These are phyloP conservation scores for Roridomyces roridus DNA, from an alignment of 768 basidiomycete species.

Conservation along the genomic window DNA sequence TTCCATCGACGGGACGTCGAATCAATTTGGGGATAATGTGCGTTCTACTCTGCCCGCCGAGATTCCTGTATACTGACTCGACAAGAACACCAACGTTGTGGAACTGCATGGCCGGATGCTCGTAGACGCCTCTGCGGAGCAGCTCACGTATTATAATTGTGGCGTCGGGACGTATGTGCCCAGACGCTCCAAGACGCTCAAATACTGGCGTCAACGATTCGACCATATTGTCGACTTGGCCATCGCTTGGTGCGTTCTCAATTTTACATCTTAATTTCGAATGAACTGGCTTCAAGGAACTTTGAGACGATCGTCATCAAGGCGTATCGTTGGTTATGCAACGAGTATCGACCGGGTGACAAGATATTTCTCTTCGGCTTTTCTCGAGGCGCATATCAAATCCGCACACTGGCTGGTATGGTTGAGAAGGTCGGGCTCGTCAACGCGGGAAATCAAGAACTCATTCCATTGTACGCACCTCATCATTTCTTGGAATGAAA, in stretches of 20 bases:
- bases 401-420: slow-evolving; percentile 36
- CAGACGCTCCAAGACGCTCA: slow-evolving; percentile 20
- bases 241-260: slow-evolving; percentile 39
- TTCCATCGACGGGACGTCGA: too few relatives aligned
- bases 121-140: slow-evolving; percentile 22
- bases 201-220: slow-evolving; percentile 28
- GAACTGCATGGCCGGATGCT: slow-evolving; percentile 33
- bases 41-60: too few relatives aligned
- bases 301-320: slow-evolving; percentile 30
- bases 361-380: slow-evolving; percentile 37
- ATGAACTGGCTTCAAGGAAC: slow-evolving; percentile 30
- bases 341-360: slow-evolving; percentile 32
- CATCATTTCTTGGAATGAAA: background rate
- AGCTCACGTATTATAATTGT: slow-evolving; percentile 39
- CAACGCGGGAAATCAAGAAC: slow-evolving; percentile 40
- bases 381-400: slow-evolving; percentile 43
- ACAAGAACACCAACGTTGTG: slow-evolving; percentile 44
- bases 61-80: too few relatives aligned
- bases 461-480: slow-evolving; percentile 44
- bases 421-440: slow-evolving; percentile 44
- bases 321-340: slow-evolving; percentile 37
- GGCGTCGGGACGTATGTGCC: slow-evolving; percentile 39
- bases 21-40: too few relatives aligned
- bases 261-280: background rate
- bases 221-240: slow-evolving; percentile 39